phyloP scores from a whole-genome alignment of 768 basidiomycete genomes.

The Ramaria rubella region DNA sequence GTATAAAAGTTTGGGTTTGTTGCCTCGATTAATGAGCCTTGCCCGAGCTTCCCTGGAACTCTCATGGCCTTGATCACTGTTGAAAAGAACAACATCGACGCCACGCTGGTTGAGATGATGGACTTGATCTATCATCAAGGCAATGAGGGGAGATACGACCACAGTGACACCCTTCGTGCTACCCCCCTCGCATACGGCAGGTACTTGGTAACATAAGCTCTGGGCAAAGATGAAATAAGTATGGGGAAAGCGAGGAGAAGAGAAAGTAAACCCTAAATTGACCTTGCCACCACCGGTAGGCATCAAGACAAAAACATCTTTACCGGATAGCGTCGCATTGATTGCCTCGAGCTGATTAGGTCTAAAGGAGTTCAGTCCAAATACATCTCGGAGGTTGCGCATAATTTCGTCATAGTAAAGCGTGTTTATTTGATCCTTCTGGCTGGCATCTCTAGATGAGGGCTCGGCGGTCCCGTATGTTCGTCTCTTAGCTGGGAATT shows the following conservation, averaged over 20 bases:
- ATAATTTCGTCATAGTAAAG: conserved; percentile 45
- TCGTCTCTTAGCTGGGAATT: neutral
- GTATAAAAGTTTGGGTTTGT: conserved; percentile 68
- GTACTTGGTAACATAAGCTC: conserved; percentile 51
- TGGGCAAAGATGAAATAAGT: conserved; percentile 1
- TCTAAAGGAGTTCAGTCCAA: conserved; percentile 65
- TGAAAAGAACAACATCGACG: conserved; percentile 66
- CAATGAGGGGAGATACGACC: conserved; percentile 83
- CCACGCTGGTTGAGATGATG: conserved; percentile 52
- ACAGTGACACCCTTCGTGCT: conserved; percentile 77
- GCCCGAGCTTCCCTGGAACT: conserved; percentile 32
- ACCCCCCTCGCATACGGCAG: conserved; percentile 71
- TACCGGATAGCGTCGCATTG: conserved; percentile 66
- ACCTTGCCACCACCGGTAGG: conserved; percentile 95
- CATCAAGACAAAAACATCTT: conserved; percentile 91
- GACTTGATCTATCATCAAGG: conserved; percentile 89
- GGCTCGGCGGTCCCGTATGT: neutral
- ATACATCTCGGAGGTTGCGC: conserved; percentile 47
- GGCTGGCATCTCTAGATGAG: conserved; percentile 1
- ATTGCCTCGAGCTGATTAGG: conserved; percentile 84
- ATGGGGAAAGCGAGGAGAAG: conserved; percentile 2
- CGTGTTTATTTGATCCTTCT: conserved; percentile 7
- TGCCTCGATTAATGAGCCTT: conserved; percentile 36
- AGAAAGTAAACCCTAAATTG: conserved; percentile 73
- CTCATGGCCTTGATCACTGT: conserved; percentile 40